A percentile compares a stretch with the other conserved stretches of the same genome.
Conservation (phyloP, 305 asterid genomes). For the Euphrasia arctica region DNA sequence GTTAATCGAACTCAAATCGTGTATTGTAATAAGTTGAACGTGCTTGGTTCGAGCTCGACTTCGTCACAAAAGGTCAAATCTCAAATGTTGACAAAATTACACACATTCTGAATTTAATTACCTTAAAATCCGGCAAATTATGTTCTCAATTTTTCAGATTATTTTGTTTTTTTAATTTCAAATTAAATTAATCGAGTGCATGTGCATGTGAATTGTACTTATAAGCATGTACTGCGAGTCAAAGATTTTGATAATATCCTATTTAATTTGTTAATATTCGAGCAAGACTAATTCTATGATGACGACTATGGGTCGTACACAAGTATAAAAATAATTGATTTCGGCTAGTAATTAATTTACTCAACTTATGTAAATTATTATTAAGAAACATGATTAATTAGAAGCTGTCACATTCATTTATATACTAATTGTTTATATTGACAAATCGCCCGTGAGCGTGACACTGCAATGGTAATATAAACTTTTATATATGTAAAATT, state of each 20-base stretch:
- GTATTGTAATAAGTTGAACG: too few species aligned
- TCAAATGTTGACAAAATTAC: background rate
- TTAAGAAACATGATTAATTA: background rate
- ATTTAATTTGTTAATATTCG: background rate
- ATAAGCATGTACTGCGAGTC: constrained; percentile 9
- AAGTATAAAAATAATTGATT: background rate
- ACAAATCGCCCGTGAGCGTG: too few species aligned
- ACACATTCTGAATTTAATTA: background rate
- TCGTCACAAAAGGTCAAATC: background rate
- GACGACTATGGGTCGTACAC: background rate
- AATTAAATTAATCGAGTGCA: constrained; percentile 4
- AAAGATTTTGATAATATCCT: constrained; percentile 8
- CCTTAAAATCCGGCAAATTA: constrained; percentile 17
- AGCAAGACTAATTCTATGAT: constrained; percentile 4
- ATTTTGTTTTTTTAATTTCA: background rate
- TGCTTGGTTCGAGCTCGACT: too few species aligned
- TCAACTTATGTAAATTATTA: too few species aligned
- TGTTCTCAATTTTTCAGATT: too few species aligned
- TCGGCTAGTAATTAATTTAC: too few species aligned
- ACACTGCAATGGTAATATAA: too few species aligned
- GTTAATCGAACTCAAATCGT: too few species aligned
- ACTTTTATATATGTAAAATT: too few species aligned
- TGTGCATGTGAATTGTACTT: constrained; percentile 19
- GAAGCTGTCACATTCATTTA: background rate
- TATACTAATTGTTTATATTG: background rate